These are phyloP conservation scores for Xylaria sp. DNA, from an alignment of 2,329 filamentous ascomycete genomes.

Conservation along the genomic window DNA sequence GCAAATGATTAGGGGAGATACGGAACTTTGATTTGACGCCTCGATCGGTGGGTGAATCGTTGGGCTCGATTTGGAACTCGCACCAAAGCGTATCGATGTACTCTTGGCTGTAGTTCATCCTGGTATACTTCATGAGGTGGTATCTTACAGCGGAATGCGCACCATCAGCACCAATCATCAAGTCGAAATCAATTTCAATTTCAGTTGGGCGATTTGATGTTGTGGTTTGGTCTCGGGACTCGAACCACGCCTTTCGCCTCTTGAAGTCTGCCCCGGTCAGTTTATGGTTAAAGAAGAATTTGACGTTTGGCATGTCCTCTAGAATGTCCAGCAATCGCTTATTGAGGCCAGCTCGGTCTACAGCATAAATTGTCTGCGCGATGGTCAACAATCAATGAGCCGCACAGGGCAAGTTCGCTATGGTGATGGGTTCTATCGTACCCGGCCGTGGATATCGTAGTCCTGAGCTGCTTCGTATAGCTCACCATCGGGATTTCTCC, in stretches of 20 bases:
- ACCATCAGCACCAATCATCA: conserved; percentile 93
- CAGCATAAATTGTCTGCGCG: conserved; percentile 76
- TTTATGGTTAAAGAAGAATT: conserved; percentile 91
- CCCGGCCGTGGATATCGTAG: conserved; percentile 88
- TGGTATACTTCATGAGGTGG: conserved; percentile 93
- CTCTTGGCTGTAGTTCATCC: conserved; percentile 89
- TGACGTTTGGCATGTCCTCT: conserved; percentile 85
- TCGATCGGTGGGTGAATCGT: conserved; percentile 36
- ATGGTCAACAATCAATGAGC: conserved; percentile 5
- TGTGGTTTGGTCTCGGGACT: conserved; percentile 53
- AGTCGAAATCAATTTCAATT: conserved; percentile 84
- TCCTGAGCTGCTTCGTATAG: conserved; percentile 81
- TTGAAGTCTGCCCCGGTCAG: conserved; percentile 88
- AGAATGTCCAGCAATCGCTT: conserved; percentile 82
- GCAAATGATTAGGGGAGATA: conserved; percentile 90
- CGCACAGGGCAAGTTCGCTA: not conserved
- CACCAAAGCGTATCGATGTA: conserved; percentile 99
- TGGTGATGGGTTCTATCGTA: conserved; percentile 46
- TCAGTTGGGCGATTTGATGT: conserved; percentile 62
- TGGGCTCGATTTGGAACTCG: conserved; percentile 81
- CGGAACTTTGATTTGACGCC: conserved; percentile 61
- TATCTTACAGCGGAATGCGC: conserved; percentile 91
- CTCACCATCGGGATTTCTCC: conserved; percentile 65
- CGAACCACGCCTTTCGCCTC: conserved; percentile 84
- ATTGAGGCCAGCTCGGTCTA: conserved; percentile 85